These are phyloP conservation scores for Penicillium rolfsii DNA, from an alignment of 2,329 filamentous ascomycete species.

Conservation along the genomic window DNA sequence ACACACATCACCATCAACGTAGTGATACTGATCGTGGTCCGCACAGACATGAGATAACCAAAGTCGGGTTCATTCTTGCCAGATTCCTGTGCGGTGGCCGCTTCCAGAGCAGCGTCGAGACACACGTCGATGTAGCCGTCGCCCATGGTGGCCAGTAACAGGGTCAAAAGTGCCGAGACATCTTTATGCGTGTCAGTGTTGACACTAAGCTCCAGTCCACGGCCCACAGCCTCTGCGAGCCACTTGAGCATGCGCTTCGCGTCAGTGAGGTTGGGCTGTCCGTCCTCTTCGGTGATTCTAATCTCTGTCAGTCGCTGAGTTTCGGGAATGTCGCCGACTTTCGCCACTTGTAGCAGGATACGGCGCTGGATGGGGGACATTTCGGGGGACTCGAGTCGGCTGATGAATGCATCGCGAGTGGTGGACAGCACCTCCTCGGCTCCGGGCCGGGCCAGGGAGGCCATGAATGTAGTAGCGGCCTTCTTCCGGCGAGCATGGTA, in stretches of 20 bases:
- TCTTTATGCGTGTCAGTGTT: constrained; percentile 91
- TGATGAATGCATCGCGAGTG: constrained; percentile 88
- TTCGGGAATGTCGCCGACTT: constrained; percentile 70
- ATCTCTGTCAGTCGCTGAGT: constrained; percentile 77
- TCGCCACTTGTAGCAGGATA: constrained; percentile 87
- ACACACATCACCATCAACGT: constrained; percentile 94
- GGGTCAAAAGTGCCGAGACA: constrained; percentile 78
- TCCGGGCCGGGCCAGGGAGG: constrained; percentile 84
- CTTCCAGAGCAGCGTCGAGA: constrained; percentile 71
- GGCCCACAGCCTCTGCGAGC: constrained; percentile 91
- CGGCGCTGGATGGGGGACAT: constrained; percentile 84
- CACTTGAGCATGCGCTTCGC: constrained; percentile 98
- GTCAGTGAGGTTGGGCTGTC: constrained; percentile 76
- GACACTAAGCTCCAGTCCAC: constrained; percentile 86
- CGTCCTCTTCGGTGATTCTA: constrained; percentile 88
- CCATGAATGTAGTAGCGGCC: constrained; percentile 87
- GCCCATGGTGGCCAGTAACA: constrained; percentile 85
- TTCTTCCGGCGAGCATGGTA: constrained; percentile 83
- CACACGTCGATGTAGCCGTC: constrained; percentile 73
- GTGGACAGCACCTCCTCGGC: constrained; percentile 79
- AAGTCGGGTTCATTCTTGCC: constrained; percentile 85
- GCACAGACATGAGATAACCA: constrained; percentile 75
- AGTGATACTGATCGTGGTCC: constrained; percentile 82
- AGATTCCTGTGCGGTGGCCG: constrained; percentile 74
- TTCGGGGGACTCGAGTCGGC: constrained; percentile 84